phyloP scores from a whole-genome alignment of 148 eudicot species.

The Pharnaceum exiguum region DNA sequence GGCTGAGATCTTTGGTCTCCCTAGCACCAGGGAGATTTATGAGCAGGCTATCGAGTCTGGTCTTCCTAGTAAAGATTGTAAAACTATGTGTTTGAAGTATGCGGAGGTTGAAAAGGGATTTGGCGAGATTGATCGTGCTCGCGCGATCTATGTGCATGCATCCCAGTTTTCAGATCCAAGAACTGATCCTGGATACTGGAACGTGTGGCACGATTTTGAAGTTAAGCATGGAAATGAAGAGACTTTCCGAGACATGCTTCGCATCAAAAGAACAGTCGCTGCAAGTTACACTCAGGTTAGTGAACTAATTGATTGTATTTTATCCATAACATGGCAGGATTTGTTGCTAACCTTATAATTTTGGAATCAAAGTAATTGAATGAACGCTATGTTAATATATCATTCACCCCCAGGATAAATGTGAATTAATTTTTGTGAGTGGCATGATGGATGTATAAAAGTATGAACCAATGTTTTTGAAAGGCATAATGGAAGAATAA shows the following conservation, averaged over 20 bases:
- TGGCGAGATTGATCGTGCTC: constrained; percentile 90
- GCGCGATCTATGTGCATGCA: constrained; percentile 57
- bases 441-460: no score
- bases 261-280: constrained; percentile 73
- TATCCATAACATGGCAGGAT: no score
- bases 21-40: constrained; percentile 86
- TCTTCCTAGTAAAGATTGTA: constrained; percentile 89
- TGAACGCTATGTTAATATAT: no score
- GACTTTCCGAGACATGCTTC: constrained; percentile 88
- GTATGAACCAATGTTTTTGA: no score
- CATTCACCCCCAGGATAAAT: no score
- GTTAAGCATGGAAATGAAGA: constrained; percentile 95
- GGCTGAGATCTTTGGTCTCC: constrained; percentile 89
- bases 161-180: constrained; percentile 81
- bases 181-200: constrained; percentile 81
- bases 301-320: no score
- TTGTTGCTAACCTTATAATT: no score
- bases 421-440: no score
- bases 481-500: no score
- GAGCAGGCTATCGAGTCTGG: constrained; percentile 89
- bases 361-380: no score
- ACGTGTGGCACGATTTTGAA: constrained; percentile 83
- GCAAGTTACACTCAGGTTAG: constrained; percentile 95
- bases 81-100: constrained; percentile 75
- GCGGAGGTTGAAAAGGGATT: constrained; percentile 95